Evolutionary conservation across 306 rosid species (phyloP).

Genomic region (Leucaena leucocephala): DNA sequence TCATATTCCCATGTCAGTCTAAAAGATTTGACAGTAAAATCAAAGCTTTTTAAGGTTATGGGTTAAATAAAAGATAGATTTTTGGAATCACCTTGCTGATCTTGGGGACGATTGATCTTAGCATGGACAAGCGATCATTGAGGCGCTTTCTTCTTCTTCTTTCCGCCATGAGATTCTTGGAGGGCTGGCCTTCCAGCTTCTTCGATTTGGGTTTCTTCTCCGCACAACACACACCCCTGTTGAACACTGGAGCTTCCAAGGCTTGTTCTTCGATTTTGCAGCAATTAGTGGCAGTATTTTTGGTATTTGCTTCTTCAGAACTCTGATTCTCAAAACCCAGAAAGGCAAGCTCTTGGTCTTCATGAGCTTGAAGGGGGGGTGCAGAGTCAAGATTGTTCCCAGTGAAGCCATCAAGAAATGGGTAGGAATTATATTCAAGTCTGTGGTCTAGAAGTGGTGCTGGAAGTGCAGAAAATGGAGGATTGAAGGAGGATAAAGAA

Average conservation of each 20-base stretch:
- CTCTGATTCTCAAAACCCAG: constrained; percentile 51
- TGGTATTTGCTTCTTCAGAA: constrained; percentile 42
- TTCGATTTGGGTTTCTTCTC: constrained; percentile 59
- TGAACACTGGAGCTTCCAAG: constrained; percentile 52
- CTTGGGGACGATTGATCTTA: constrained; percentile 90
- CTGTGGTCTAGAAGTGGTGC: constrained; percentile 48
- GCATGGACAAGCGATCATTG: constrained; percentile 86
- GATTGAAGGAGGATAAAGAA: constrained; percentile 46
- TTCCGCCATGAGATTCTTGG: constrained; percentile 95
- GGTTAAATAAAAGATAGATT: neutral
- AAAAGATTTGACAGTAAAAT: constrained; percentile 18
- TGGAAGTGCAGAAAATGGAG: constrained; percentile 59
- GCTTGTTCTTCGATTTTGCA: constrained; percentile 75
- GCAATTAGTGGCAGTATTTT: neutral
- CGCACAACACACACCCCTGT: constrained; percentile 59
- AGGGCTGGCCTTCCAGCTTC: constrained; percentile 80
- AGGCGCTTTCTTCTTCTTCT: constrained; percentile 82
- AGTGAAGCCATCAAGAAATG: constrained; percentile 60
- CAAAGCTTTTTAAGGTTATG: neutral
- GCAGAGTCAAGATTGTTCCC: constrained; percentile 43
- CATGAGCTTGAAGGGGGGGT: constrained; percentile 52
- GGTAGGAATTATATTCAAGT: constrained; percentile 59
- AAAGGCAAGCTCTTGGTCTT: constrained; percentile 68
- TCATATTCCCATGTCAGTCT: constrained; percentile 37
- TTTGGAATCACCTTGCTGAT: constrained; percentile 75